Evolutionary conservation across 2,329 filamentous ascomycete genomes (phyloP), one percentile per base, ranked within the genome.

Genomic region (Colletotrichum sp.): DNA sequence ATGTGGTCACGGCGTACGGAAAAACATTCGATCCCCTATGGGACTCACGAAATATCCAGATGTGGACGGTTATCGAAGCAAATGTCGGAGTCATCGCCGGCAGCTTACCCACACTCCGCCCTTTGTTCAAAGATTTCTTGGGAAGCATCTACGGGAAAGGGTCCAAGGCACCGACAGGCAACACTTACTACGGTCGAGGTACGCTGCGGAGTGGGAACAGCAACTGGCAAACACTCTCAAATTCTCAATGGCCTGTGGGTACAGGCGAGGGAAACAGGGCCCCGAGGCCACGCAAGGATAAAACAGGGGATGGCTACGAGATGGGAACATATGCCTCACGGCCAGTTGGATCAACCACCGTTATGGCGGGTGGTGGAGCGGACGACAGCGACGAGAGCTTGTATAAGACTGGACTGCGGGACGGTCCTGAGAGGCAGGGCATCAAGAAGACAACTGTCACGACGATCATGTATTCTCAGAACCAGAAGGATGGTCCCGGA

Each of bases 1-100:
- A 83, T 72, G 76, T 87, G 5, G 78, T 82, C 16, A 71, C 39
- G 7, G 83, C 83, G 68, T 86, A 87, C 66, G 86, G 85, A 13
- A 83, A 82, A 21, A 77, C 79, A 0, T 83, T 83, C 10, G 86
- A 88, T 68, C 85, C 85, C 76, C 81, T 89, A 0, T 87, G 86
- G 86, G 85, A 87, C 74, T 86, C 82, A 3, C 83, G 86, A 32
- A 84, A 88, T 78, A 83, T 91, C 2, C 89, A 87, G 13, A 85
- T 89, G 72, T 89, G 87, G 87, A 85, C 84, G 6, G 83, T 86
- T 2, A 78, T 82, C 69, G 85, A 85, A 74, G 81, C 79, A 75
- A 85, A 86, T 72, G 78, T 83, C 2, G 85, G 84, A 26, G 83
- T 86, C 60, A 79, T 86, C 7, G 84, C 84, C 6, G 84, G 82